Evolutionary conservation across 768 basidiomycete genomes (phyloP), one percentile per base, ranked within the genome.

Genomic region (Naematelia encephala): DNA sequence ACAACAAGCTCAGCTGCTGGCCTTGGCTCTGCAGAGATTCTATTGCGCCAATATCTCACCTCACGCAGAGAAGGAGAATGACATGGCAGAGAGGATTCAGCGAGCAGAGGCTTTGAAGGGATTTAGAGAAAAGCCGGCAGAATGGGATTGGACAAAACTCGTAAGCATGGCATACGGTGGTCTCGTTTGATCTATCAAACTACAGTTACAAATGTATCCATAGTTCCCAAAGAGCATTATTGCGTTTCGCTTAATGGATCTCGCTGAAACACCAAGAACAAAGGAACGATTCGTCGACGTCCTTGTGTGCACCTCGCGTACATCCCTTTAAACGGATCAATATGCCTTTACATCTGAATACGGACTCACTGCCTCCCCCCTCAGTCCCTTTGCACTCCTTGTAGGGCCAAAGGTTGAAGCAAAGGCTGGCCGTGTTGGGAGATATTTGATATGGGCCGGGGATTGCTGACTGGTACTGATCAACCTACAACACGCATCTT

Each of bases 101-200:
- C 79, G 83, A 16, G 80, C 81, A 60, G 73, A 80, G 46, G 75
- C 90, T 52, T 72, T 93, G 70, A 81, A 78, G 63, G 80, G 78
- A 45, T 94, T 97, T 76, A 88, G 93, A 71, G 86, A 90, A 69
- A 81, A 80, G 27, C 90, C 91, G 1, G 80, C 82, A 34, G 81
- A 86, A 51, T 97, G 96, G 78, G 82, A 84, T 63, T 92, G 91
- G 89, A 82, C 90, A 64, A 84, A 87, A 47, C 76, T 96, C 68
- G 69, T 96, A 58, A 82, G 85, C 72, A 80, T 75, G 72, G 69
- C 72, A 2, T 77, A 71, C 59, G 74, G 67, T 12, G 76, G 75
- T 1, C 58, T 77, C 39, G 68, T 77, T 4, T 76, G 56, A 56
- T 39, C 8, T 8, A 29, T 1, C 5, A 4, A 23, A 48, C 26